Evolutionary conservation across 2,329 filamentous ascomycete genomes (phyloP), one percentile per base, ranked within the genome.

Genomic region (Cordyceps cicadae): DNA sequence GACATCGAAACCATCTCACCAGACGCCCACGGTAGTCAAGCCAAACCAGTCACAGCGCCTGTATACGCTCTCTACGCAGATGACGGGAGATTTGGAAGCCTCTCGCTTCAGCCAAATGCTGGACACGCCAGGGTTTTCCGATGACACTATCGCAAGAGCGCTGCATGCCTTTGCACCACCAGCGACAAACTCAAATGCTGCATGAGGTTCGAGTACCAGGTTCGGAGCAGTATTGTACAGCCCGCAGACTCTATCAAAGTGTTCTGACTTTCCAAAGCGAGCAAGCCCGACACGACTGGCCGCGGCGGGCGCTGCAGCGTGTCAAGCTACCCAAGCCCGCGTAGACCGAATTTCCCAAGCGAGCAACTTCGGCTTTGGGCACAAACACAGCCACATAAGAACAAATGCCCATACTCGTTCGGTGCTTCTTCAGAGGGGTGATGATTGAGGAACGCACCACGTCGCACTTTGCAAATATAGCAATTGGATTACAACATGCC

Each of bases 21-120:
- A 83, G 65, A 77, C 81, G 17, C 74, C 82, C 24, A 81, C 80
- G 1, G 81, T 97, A 26, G 80, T 93, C 63, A 97, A 96, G 76
- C 93, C 93, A n/a, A 86, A 85, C 63, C 81, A 88, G 63, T 85
- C 81, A 54, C 81, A 83, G 63, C 78, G 82, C 45, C 82, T 80
- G 64, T 91, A 92, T 69, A 81, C 80, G 4, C 79, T 90, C 63
- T 86, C 80, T 17, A 77, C 85, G 14, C 87, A 90, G 70, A 76
- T 92, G n/a, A 77, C 77, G 15, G 69, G 73, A 0, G 73, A 77
- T 46, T 62, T 77, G 21, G 67, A 72, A 8, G 67, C 68, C 3
- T 68, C 75, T 15, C 71, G 75, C 62, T 79, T 85, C 57, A 70
- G 71, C 55, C 72, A 72, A 48, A 75, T 81, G 69, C 70, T 84